Evolutionary conservation across 352 stramenopile genomes (phyloP).

Genomic region (Globisporangium camurandrum): DNA sequence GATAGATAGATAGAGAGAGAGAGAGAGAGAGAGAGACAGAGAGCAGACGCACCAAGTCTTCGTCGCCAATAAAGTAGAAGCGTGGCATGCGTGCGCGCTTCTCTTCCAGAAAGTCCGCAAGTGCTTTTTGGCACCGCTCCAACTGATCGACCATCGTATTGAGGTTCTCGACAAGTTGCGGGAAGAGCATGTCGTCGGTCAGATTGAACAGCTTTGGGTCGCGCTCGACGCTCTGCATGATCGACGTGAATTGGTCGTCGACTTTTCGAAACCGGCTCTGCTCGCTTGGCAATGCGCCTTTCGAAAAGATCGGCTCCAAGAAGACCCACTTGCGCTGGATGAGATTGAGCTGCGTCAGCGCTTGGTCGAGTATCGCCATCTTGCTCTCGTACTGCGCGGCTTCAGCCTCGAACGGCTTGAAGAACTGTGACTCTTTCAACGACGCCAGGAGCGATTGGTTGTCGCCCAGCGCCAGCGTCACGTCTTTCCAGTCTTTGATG

Average conservation of each 20-base stretch:
- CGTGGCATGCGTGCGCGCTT: conserved; percentile 91
- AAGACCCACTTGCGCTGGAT: conserved; percentile 97
- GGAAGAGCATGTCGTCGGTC: conserved; percentile 88
- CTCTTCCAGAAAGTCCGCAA: conserved; percentile 92
- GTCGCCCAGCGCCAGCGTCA: conserved; percentile 91
- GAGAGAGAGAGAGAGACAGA: too few species aligned
- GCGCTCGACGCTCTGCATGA: conserved; percentile 85
- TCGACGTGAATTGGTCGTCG: conserved; percentile 91
- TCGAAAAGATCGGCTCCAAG: conserved; percentile 94
- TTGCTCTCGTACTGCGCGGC: conserved; percentile 88
- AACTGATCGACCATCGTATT: conserved; percentile 89
- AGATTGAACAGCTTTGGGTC: conserved; percentile 92
- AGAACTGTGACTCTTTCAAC: conserved; percentile 95
- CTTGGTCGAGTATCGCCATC: conserved; percentile 81
- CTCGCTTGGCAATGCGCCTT: conserved; percentile 89
- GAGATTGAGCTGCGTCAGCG: conserved; percentile 77
- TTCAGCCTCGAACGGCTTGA: conserved; percentile 91
- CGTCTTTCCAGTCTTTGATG: conserved; percentile 95
- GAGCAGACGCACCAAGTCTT: conserved; percentile 73
- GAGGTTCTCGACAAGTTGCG: conserved; percentile 74
- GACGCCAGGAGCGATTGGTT: conserved; percentile 93
- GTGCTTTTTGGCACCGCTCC: conserved; percentile 91
- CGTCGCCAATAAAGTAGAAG: conserved; percentile 96
- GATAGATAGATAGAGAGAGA: too few species aligned
- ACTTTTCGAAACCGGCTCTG: conserved; percentile 87